These are phyloP conservation scores for Pisolithus thermaeus DNA, from an alignment of 1,284 basidiomycete genomes.

Conservation along the genomic window DNA sequence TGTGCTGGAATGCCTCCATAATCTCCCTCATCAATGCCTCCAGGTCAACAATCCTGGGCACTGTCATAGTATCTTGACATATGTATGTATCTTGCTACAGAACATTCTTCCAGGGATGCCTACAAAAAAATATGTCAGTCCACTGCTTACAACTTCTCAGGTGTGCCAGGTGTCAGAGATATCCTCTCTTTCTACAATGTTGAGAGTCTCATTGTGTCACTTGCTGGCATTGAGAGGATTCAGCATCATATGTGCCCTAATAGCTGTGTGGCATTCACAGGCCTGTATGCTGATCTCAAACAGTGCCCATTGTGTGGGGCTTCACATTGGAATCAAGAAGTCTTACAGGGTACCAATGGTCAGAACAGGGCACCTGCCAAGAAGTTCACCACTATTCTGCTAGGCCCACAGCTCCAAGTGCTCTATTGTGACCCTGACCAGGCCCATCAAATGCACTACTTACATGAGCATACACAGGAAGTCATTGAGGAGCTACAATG, in stretches of 20 bases:
- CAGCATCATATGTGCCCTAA: neutral
- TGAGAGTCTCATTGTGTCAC: neutral
- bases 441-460: conserved; percentile 18
- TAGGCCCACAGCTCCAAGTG: conserved; percentile 34
- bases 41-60: too few species aligned
- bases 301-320: conserved; percentile 12
- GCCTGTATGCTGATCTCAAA: too few species aligned
- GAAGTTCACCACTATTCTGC: conserved; percentile 30
- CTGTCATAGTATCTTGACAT: neutral
- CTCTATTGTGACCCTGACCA: conserved; percentile 18
- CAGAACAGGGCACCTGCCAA: conserved; percentile 10
- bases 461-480: conserved; percentile 5
- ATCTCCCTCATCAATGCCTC: too few species aligned
- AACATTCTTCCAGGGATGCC: neutral
- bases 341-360: neutral
- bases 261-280: conserved; percentile 5
- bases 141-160: neutral
- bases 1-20: too few species aligned
- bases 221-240: conserved; percentile 2
- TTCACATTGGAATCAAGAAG: conserved; percentile 14
- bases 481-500: neutral
- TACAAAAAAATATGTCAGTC: neutral
- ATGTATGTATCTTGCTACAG: neutral
- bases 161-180: neutral
- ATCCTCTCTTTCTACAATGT: conserved; percentile 2